Base-by-base conservation (phyloP, 2,329 filamentous ascomycete genomes). In the Phialophora chinensis region DNA sequence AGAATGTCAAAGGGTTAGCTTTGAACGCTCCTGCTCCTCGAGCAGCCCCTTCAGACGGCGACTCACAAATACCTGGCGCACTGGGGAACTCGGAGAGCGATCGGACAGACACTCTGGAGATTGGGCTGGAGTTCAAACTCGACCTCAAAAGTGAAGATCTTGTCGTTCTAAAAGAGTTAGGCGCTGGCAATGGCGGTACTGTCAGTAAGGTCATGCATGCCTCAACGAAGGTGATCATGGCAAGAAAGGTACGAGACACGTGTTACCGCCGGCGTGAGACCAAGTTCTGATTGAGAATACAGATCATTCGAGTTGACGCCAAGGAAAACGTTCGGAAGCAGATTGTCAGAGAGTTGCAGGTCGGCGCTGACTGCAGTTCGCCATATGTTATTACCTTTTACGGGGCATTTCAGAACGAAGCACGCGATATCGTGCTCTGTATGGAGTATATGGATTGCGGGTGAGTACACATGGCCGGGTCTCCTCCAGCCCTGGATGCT, bases 391-490 rank as follows among this genome's bases (percentile, higher is more conserved):
- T 99, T 67, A 97, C 91, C 62, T 99, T 97, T 79, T 98, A 98
- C 76, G 95, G 95, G 67, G 95, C 95, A 44, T 99, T 98, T 77
- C 87, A 98, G 75, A 98, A 97, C 77, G 91, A 96, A 76, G 93
- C 93, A 69, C 94, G 96, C 76, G 95, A 99, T 81, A 96, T 99
- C 66, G 96, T 98, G 73, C 94, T 99, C 90, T 99, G 95, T 79
- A 99, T 99, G 95, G 95, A 99, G 79, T 98, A 99, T 78, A 97
- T 97, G 92, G 95, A 99, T 80, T 92, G 94, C 77, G 95, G 95
- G 95, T 98, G 86, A 80, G 91, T 82, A n/a, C 38, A 17, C 8
- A n/a, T 27, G 8, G 31, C 47, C 17, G 17, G 33, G 23, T 8
- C 23, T 42, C 14, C 4, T 27, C 23, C 29, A 20, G 3, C 8